Evolutionary conservation across 768 basidiomycete genomes (phyloP).

Genomic region (Megacollybia marginata): DNA sequence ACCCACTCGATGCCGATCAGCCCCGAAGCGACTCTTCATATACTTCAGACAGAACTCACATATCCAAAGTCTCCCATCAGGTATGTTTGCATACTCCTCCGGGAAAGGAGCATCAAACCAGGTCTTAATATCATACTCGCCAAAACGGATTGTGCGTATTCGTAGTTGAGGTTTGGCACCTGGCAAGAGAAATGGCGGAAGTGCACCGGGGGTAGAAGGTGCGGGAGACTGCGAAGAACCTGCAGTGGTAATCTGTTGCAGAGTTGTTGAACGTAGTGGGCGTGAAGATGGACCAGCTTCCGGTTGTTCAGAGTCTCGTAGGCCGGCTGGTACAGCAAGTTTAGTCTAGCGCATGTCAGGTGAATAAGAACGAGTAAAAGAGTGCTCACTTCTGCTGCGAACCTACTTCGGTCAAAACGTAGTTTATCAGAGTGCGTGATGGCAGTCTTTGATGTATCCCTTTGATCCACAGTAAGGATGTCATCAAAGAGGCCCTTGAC

Average conservation of each 20-base stretch:
- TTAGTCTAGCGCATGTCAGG: constrained; percentile 32
- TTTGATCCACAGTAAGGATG: constrained; percentile 57
- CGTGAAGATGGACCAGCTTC: constrained; percentile 53
- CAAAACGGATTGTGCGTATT: constrained; percentile 87
- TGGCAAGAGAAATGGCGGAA: constrained; percentile 18
- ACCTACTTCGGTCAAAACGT: constrained; percentile 66
- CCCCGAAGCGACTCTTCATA: constrained; percentile 89
- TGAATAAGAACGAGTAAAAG: constrained; percentile 8
- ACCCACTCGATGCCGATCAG: constrained; percentile 77
- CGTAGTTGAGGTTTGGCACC: constrained; percentile 37
- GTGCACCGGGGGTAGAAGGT: constrained; percentile 31
- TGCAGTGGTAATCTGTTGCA: constrained; percentile 33
- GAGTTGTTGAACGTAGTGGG: constrained; percentile 52
- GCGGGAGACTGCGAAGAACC: constrained; percentile 29
- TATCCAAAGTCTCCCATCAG: constrained; percentile 90
- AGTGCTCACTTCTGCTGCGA: constrained; percentile 59
- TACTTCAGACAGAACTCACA: constrained; percentile 99
- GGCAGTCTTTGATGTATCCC: constrained; percentile 64
- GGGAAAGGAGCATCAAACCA: constrained; percentile 99
- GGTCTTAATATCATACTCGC: constrained; percentile 87
- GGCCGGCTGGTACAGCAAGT: constrained; percentile 34
- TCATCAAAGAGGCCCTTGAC: constrained; percentile 77
- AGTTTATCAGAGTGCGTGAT: constrained; percentile 56
- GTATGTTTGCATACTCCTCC: constrained; percentile 89
- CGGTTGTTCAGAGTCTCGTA: constrained; percentile 26